A percentile compares a stretch with the other conserved stretches of the same genome.
Evolutionary conservation across 768 basidiomycete species (phyloP).

Genomic region (Suillus luteus): DNA sequence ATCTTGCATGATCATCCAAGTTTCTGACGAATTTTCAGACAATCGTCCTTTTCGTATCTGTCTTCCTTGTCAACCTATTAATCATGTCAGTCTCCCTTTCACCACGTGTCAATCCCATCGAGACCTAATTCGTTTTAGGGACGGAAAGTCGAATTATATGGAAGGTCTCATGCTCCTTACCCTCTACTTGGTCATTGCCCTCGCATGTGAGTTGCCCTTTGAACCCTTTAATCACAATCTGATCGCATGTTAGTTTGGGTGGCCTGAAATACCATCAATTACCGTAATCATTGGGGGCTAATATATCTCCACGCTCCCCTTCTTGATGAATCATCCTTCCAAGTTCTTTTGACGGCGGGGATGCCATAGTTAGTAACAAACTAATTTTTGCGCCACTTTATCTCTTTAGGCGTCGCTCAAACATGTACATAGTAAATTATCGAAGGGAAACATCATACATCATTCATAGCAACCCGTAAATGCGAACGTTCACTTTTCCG

Average conservation of each 20-base stretch:
- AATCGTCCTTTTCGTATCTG: slow-evolving; percentile 81
- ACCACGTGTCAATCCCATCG: neutral
- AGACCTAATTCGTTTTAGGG: slow-evolving; percentile 40
- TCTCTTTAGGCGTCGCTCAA: neutral
- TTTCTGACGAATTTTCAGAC: slow-evolving; percentile 49
- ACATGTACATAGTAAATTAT: neutral
- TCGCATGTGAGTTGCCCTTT: slow-evolving; percentile 37
- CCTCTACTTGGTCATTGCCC: slow-evolving; percentile 40
- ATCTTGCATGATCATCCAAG: neutral
- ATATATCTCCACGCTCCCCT: neutral
- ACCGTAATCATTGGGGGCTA: neutral
- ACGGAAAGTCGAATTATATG: slow-evolving; percentile 90
- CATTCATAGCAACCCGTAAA: neutral
- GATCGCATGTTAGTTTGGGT: slow-evolving; percentile 16
- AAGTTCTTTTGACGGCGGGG: neutral
- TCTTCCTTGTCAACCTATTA: slow-evolving; percentile 84
- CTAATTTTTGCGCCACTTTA: neutral
- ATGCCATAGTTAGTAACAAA: neutral
- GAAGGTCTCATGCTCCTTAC: slow-evolving; percentile 73
- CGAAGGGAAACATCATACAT: neutral
- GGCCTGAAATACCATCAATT: neutral
- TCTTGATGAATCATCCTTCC: neutral
- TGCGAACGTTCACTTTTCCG: slow-evolving; percentile 17
- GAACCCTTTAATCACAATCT: neutral
- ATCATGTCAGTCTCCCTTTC: slow-evolving; percentile 52